Percentiles rank a stretch among this genome's conserved stretches.
phyloP scores from a whole-genome alignment of 148 eudicot species.

The Amaranthus palmeri region DNA sequence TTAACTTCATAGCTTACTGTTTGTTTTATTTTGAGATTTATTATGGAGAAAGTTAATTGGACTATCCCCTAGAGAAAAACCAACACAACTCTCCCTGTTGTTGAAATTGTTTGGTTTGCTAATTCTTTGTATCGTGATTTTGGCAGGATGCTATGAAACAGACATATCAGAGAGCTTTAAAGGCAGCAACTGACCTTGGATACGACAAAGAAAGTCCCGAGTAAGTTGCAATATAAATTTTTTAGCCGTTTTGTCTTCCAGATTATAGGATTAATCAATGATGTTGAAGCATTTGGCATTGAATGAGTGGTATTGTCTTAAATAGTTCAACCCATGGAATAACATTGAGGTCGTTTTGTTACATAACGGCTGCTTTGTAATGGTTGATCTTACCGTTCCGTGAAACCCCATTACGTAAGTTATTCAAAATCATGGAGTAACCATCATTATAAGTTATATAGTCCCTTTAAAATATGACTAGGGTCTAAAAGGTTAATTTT shows the following conservation, averaged over 20 bases:
- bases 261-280: not conserved
- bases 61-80: not conserved
- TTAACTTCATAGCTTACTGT: not conserved
- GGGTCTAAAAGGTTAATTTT: too few species aligned
- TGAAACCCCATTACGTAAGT: too few species aligned
- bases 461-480: too few species aligned
- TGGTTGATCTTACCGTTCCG: too few species aligned
- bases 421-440: too few species aligned
- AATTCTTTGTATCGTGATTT: constrained; percentile 10
- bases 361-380: not conserved
- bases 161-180: constrained; percentile 74
- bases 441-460: too few species aligned
- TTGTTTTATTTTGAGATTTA: not conserved
- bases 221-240: constrained; percentile 42
- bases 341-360: not conserved
- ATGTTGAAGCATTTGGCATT: not conserved
- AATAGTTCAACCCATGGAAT: not conserved
- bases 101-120: constrained; percentile 12
- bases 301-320: not conserved
- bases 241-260: not conserved
- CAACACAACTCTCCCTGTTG: not conserved
- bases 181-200: constrained; percentile 92
- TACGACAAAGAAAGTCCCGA: constrained; percentile 92
- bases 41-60: not conserved
- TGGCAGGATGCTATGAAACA: constrained; percentile 94